phyloP scores from a whole-genome alignment of 2,329 filamentous ascomycete genomes.

The Claviceps sp. region DNA sequence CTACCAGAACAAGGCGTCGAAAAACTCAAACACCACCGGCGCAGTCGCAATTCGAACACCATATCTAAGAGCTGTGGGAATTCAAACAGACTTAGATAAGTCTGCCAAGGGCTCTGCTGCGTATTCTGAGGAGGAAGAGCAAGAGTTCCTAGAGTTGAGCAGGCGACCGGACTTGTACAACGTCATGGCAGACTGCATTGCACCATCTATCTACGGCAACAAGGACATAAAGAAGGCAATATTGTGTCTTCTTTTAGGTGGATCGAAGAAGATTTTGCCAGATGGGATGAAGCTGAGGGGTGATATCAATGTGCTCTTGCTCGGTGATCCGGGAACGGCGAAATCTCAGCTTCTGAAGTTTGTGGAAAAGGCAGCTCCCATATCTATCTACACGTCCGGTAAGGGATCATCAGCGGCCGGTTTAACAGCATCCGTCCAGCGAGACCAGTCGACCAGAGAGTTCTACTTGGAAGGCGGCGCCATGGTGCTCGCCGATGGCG shows the following conservation, averaged over 20 bases:
- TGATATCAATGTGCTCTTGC: slow-evolving; percentile 92
- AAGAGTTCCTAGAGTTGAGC: slow-evolving; percentile 88
- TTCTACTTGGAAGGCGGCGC: slow-evolving; percentile 97
- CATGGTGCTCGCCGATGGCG: slow-evolving; percentile 94
- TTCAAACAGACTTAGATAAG: slow-evolving; percentile 81
- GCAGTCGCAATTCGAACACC: slow-evolving; percentile 93
- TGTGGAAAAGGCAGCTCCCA: slow-evolving; percentile 89
- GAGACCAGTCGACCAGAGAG: slow-evolving; percentile 81
- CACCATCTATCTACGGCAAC: slow-evolving; percentile 95
- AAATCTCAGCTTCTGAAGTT: slow-evolving; percentile 97
- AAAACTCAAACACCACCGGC: slow-evolving; percentile 56
- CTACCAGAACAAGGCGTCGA: slow-evolving; percentile 82
- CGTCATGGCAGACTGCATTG: slow-evolving; percentile 81
- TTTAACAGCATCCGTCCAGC: slow-evolving; percentile 92
- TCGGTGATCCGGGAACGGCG: slow-evolving; percentile 94
- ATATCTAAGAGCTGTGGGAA: slow-evolving; percentile 84
- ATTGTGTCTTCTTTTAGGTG: slow-evolving; percentile 81
- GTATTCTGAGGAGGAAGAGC: slow-evolving; percentile 92
- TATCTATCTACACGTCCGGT: slow-evolving; percentile 96
- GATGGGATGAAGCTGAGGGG: slow-evolving; percentile 96
- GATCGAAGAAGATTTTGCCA: slow-evolving; percentile 93
- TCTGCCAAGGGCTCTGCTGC: slow-evolving; percentile 71
- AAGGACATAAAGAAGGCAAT: slow-evolving; percentile 95
- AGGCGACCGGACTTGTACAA: slow-evolving; percentile 85
- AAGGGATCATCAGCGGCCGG: slow-evolving; percentile 96